Evolutionary conservation across 495 filamentous ascomycete genomes (phyloP).

Genomic region (Lepraria neglecta): DNA sequence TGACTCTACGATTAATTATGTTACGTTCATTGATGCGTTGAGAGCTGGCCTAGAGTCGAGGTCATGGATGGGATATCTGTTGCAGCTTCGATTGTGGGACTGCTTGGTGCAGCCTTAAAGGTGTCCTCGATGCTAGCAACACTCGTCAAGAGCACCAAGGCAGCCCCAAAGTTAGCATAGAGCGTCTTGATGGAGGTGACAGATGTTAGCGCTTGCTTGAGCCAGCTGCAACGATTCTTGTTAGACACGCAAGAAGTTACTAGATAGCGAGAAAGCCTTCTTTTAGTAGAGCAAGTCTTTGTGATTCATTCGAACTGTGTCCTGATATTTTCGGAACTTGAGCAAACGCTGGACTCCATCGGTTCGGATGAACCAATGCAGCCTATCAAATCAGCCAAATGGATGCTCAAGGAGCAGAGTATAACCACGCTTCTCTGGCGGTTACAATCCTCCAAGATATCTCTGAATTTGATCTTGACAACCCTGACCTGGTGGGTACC

Average conservation of each 20-base stretch:
- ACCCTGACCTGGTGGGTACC: conserved; percentile 23
- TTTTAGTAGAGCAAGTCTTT: conserved; percentile 21
- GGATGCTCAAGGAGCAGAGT: conserved; percentile 10
- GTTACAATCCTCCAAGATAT: conserved; percentile 20
- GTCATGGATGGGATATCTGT: conserved; percentile 22
- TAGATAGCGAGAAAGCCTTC: not conserved
- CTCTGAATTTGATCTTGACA: conserved; percentile 25
- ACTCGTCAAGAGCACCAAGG: conserved; percentile 8
- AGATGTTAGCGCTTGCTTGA: conserved; percentile 15
- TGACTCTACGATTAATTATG: too few relatives aligned
- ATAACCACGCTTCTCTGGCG: conserved; percentile 14
- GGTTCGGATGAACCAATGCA: not conserved
- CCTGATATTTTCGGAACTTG: conserved; percentile 26
- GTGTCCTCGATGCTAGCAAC: conserved; percentile 1
- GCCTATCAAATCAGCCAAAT: conserved; percentile 13
- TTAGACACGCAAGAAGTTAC: not conserved
- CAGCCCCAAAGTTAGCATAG: conserved; percentile 11
- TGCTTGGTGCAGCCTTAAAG: conserved; percentile 14
- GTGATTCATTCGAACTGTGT: conserved; percentile 23
- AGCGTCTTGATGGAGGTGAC: conserved; percentile 14
- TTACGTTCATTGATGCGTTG: too few relatives aligned
- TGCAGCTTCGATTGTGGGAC: conserved; percentile 12
- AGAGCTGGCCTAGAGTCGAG: too few relatives aligned
- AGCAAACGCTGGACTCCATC: conserved; percentile 15
- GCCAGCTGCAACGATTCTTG: conserved; percentile 11